Evolutionary conservation across 257 asterid species (phyloP), one percentile per base, ranked within the genome.

Genomic region (Thymus mandschuricus): DNA sequence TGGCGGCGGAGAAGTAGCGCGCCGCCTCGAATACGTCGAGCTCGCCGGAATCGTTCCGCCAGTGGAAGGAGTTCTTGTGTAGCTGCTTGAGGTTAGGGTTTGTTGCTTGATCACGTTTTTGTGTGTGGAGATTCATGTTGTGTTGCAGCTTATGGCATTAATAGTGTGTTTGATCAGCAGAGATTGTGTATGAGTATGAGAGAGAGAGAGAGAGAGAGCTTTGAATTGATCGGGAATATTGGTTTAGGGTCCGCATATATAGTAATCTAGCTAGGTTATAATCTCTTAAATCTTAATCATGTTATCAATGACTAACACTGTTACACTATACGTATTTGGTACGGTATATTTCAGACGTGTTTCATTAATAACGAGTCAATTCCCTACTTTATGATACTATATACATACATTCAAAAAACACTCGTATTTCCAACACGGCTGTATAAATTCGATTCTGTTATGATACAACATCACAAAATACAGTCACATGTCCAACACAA

Each of bases 11-110:
- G 88, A 90, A 91, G 75, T 93, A 93, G 8, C 76, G 79, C 6
- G 96, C 85, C 0, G 97, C 98, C 86, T 91, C 96, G 68, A 91
- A 93, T 28, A 91, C 98, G 54, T 89, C 96, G 34, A 93, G 84
- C 65, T 93, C 96, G n/a, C 85, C 92, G 43, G 96, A 91, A 21
- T 76, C 77, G 1, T 79, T 87, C 71, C 84, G 79, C 87, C 88
- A 60, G 75, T 82, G 94, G 72, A 70, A 69, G 56, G 81, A 75
- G 61, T 75, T 89, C 68, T 84, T 85, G 82, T 69, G 27, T 68
- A 76, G 62, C 66, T 79, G 21, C 21, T 21, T 21, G 21, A 21
- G 81, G 27, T 75, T 78, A 35, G 81, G 72, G 41, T 76, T 64
- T 54, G 83, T 40, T 27, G 41, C 60, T 64, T 12, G 28, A 12